A percentile compares a stretch with the other conserved stretches of the same genome.
These are phyloP conservation scores for Backusella australiensis DNA, from an alignment of 192 early-diverging fungal genomes.

Conservation along the genomic window DNA sequence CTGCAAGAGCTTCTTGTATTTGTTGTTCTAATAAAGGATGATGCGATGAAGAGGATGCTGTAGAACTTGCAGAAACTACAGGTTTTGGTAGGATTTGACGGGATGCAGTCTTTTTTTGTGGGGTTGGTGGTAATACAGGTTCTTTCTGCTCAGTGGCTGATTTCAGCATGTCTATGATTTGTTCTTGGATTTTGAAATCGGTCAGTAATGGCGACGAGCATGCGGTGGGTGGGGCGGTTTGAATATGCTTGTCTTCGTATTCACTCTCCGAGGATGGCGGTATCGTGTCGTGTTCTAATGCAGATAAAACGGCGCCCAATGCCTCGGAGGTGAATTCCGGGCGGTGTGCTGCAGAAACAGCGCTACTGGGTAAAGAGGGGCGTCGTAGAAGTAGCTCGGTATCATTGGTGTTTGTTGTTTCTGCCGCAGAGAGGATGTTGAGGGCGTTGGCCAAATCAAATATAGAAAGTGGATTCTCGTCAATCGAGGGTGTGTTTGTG, in stretches of 20 bases:
- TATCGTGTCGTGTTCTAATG: slow-evolving; percentile 8
- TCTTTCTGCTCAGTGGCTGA: slow-evolving; percentile 1
- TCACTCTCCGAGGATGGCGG: background rate
- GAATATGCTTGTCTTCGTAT: background rate
- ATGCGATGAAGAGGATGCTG: background rate
- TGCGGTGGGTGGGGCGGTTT: slow-evolving; percentile 27
- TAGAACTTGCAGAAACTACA: background rate
- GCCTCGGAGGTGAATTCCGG: slow-evolving; percentile 11
- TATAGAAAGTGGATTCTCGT: slow-evolving; percentile 8
- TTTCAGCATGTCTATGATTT: slow-evolving; percentile 16
- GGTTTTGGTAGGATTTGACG: slow-evolving; percentile 20
- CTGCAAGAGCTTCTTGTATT: slow-evolving; percentile 5
- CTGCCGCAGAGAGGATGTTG: background rate
- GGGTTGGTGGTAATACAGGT: background rate
- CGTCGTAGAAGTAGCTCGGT: slow-evolving; percentile 6
- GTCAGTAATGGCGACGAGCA: slow-evolving; percentile 14
- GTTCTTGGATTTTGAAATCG: slow-evolving; percentile 17
- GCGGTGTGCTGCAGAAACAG: slow-evolving; percentile 7
- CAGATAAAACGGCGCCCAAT: slow-evolving; percentile 18
- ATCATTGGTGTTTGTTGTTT: background rate
- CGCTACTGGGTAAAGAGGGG: slow-evolving; percentile 18
- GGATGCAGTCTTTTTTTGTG: background rate
- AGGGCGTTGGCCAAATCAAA: slow-evolving; percentile 14
- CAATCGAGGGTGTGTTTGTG: background rate
- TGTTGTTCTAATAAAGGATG: slow-evolving; percentile 7